These are phyloP conservation scores for Favolaschia claudopus DNA, from an alignment of 768 basidiomycete species.

Conservation along the genomic window DNA sequence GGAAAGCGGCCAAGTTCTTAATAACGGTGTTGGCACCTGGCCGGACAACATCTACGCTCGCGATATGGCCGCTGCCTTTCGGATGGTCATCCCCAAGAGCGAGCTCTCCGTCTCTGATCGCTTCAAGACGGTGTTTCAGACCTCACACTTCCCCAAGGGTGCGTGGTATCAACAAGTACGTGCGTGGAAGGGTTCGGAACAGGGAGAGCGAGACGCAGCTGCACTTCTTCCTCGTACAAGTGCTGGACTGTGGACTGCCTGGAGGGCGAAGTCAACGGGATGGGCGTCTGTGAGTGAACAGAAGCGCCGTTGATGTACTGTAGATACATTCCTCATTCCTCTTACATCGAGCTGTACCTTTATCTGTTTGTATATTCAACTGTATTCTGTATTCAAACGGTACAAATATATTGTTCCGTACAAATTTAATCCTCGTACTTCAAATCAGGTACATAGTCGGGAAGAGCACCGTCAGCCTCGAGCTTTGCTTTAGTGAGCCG, in stretches of 20 bases:
- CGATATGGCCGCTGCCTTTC: slow-evolving; percentile 3
- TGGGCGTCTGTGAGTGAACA: not conserved
- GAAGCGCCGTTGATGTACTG: not conserved
- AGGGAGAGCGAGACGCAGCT: slow-evolving; percentile 1
- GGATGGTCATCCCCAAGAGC: not conserved
- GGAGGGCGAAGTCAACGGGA: not conserved
- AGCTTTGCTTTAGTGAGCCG: not conserved
- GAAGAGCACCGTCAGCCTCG: not conserved
- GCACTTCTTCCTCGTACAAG: not conserved
- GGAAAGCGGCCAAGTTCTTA: no score
- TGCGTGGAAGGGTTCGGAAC: not conserved
- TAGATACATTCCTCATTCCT: no score
- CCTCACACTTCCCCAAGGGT: not conserved
- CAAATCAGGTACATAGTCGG: not conserved
- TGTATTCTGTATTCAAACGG: not conserved
- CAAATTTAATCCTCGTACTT: no score
- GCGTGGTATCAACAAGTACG: slow-evolving; percentile 1
- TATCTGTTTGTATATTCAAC: not conserved
- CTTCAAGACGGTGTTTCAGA: not conserved
- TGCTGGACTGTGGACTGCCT: slow-evolving; percentile 1
- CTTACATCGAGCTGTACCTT: not conserved
- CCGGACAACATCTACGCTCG: not conserved
- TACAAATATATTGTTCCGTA: not conserved
- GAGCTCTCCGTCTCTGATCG: not conserved
- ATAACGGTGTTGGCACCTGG: no score